Conservation (phyloP, 805 yeast genomes). For the Citeromyces nyonsensis region DNA sequence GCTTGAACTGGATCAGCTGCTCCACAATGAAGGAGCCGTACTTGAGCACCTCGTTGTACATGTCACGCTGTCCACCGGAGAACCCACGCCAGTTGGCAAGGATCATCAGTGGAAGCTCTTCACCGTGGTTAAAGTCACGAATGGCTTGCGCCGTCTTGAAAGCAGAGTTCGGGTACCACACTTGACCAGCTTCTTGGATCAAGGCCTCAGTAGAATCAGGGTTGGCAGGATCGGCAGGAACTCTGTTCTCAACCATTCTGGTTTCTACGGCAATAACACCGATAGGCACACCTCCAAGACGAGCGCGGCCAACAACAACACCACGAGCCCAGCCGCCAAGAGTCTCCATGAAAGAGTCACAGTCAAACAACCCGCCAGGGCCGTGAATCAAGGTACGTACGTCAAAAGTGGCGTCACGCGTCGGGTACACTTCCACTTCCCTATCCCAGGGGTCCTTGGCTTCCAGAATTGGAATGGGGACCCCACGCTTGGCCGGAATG, state of each 20-base stretch:
- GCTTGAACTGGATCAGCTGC: constrained; percentile 89
- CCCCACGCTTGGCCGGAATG: constrained; percentile 79
- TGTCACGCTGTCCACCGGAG: constrained; percentile 99
- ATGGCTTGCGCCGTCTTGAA: constrained; percentile 99
- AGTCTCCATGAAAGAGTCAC: constrained; percentile 88
- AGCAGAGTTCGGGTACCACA: constrained; percentile 99
- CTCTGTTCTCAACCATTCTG: constrained; percentile 71
- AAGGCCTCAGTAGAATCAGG: constrained; percentile 82
- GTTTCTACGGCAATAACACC: constrained; percentile 98
- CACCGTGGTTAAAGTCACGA: constrained; percentile 95
- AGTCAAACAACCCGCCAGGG: constrained; percentile 82
- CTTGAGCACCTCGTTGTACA: constrained; percentile 96
- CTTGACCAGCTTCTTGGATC: constrained; percentile 96
- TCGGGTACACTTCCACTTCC: constrained; percentile 70
- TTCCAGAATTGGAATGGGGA: constrained; percentile 83
- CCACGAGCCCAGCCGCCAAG: constrained; percentile 97
- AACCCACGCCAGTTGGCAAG: constrained; percentile 99
- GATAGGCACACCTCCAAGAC: constrained; percentile 96
- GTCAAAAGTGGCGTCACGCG: constrained; percentile 61
- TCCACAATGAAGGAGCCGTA: constrained; percentile 96
- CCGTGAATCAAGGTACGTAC: constrained; percentile 94
- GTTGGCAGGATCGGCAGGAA: constrained; percentile 98
- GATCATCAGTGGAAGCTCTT: constrained; percentile 92
- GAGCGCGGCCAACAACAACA: constrained; percentile 97
- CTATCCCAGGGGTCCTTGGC: constrained; percentile 88